Conservation (phyloP, 768 basidiomycete species). For the Suillus plorans region DNA sequence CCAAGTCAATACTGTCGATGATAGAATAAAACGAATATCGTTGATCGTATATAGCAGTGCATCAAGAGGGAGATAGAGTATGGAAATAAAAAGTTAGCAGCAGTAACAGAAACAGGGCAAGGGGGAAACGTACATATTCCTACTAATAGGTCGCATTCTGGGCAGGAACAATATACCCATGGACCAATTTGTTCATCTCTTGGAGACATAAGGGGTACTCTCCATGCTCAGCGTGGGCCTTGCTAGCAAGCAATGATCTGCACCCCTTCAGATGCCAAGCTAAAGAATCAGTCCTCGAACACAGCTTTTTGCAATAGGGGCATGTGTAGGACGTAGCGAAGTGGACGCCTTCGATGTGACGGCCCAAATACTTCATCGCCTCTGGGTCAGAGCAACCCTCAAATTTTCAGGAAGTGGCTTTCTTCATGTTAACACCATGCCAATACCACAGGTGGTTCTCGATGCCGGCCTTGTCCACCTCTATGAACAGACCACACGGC, state of each 20-base stretch:
- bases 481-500: neutral
- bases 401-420: neutral
- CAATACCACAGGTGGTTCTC: neutral
- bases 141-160: too few species aligned
- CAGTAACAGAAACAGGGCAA: neutral
- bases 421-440: neutral
- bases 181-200: neutral
- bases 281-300: neutral
- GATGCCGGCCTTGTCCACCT: neutral
- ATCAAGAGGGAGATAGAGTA: neutral
- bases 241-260: neutral
- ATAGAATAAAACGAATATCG: neutral
- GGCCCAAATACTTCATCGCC: neutral
- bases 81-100: neutral
- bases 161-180: neutral
- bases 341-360: neutral
- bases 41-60: neutral
- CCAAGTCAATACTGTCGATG: neutral
- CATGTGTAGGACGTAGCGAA: neutral
- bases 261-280: neutral
- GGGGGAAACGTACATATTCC: neutral
- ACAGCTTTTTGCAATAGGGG: neutral
- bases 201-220: accelerated
- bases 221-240: neutral
- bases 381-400: neutral